phyloP scores from a whole-genome alignment of 257 asterid species.

The Mentha longifolia region DNA sequence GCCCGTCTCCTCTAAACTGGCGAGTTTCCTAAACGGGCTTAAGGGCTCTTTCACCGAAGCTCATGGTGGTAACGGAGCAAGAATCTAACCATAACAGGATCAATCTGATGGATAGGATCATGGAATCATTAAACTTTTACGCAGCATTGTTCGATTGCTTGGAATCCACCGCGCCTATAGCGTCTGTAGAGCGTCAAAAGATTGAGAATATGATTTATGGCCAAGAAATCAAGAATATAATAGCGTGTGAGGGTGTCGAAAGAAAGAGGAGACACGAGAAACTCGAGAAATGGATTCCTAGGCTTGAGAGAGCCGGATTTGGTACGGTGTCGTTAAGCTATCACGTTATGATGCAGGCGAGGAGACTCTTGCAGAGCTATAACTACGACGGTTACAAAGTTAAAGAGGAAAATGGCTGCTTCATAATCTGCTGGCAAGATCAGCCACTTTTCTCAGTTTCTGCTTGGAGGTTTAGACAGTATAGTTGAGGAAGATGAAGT shows the following conservation, averaged over 20 bases:
- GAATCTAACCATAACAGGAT: conserved; percentile 66
- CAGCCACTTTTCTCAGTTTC: conserved; percentile 73
- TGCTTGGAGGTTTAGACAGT: conserved; percentile 64
- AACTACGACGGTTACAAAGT: conserved; percentile 60
- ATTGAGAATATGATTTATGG: conserved; percentile 69
- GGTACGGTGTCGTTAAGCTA: conserved; percentile 61
- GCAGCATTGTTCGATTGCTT: conserved; percentile 80
- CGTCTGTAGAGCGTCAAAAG: conserved; percentile 56
- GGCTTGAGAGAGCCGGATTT: conserved; percentile 65
- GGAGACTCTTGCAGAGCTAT: conserved; percentile 57
- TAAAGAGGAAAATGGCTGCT: conserved; percentile 64
- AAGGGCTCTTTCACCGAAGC: conserved; percentile 68
- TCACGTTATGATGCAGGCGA: conserved; percentile 61
- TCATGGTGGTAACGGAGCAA: conserved; percentile 73
- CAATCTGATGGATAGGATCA: conserved; percentile 57
- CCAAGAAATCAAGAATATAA: conserved; percentile 68
- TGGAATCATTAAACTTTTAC: conserved; percentile 62
- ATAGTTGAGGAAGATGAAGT: conserved; percentile 20
- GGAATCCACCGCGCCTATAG: conserved; percentile 60
- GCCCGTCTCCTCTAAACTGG: conserved; percentile 42
- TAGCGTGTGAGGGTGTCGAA: conserved; percentile 71
- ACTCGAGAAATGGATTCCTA: conserved; percentile 70
- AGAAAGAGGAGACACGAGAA: conserved; percentile 70
- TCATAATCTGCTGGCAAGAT: conserved; percentile 76
- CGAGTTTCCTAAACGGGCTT: conserved; percentile 45